Base-by-base conservation (phyloP, 192 early-diverging fungal species). In the Mortierella claussenii region DNA sequence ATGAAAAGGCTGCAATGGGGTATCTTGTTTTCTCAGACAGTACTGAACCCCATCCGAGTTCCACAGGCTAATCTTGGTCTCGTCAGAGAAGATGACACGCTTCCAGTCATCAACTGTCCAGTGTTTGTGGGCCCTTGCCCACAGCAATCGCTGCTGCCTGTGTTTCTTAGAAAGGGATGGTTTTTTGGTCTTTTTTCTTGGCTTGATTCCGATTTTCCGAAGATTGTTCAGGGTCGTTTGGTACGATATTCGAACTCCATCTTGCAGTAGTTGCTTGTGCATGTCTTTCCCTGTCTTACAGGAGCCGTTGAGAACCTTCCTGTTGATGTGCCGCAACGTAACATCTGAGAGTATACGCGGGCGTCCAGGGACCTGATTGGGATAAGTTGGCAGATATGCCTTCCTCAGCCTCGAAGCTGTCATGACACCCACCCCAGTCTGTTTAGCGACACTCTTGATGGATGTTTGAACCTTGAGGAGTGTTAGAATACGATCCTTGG, bases 51-150 rank as follows among this genome's bases (percentile, higher is more conserved):
- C 70, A 71, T 42, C 40, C 10, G 17, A 42, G 17, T 17, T 17
- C 8, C 17, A 42, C 17, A 17, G 40, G 40, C 17, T 42, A 42
- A 8, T 42, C 17, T 42, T 45, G 43, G 43, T 45, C 13, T 45
- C 15, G 28, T 80, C 83, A 5, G 65, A 80, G 28, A 62, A 85
- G 13, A 82, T 50, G 48, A 80, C 78, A 40, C 33, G 49, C 33
- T 20, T 69, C 68, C 66, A 85, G 31, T 80, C 69, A 1, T 80
- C 60, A 26, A 80, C 21, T 0, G 62, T 82, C 83, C 68, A 79
- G 54, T 78, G 1, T 55, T 42, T 33, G 37, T 82, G 54, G 7
- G 20, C 45, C 17, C 36, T 49, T 3, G 65, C 55, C 47, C 49
- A 80, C 6, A 43, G 21, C 7, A 59, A 49, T 23, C 59, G 60